A percentile compares a stretch with the other conserved stretches of the same genome.
These are phyloP conservation scores for Malassezia arunalokei DNA, from an alignment of 1,284 basidiomycete genomes.

Conservation along the genomic window DNA sequence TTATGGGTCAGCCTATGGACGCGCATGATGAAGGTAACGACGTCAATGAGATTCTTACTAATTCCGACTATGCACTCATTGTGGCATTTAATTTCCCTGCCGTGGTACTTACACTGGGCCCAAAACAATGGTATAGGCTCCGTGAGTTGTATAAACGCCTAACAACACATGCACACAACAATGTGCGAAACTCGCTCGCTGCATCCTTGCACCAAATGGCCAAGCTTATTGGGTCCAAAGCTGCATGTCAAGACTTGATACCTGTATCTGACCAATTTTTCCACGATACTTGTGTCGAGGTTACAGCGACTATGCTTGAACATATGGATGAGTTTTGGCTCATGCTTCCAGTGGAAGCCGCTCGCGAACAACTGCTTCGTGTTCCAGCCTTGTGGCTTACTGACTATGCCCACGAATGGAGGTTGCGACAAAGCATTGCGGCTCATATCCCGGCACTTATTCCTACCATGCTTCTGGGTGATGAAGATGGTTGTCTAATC, in stretches of 20 bases:
- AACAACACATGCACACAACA: constrained; percentile 50
- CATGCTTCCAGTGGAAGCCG: constrained; percentile 52
- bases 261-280: constrained; percentile 51
- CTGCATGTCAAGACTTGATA: constrained; percentile 61
- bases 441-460: constrained; percentile 54
- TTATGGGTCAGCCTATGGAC: constrained; percentile 53
- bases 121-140: constrained; percentile 63
- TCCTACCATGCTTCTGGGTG: constrained; percentile 40
- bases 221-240: constrained; percentile 63
- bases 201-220: constrained; percentile 82
- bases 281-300: constrained; percentile 55
- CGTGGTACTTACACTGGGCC: constrained; percentile 70
- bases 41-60: constrained; percentile 22
- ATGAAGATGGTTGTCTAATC: constrained; percentile 42
- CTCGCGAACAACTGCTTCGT: constrained; percentile 53
- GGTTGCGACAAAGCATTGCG: constrained; percentile 63
- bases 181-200: constrained; percentile 65
- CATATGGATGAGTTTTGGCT: constrained; percentile 49
- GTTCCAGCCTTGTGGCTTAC: constrained; percentile 58
- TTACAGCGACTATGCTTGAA: constrained; percentile 54
- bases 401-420: constrained; percentile 61
- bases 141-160: constrained; percentile 60
- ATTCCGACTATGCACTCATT: constrained; percentile 66
- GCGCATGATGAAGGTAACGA: background rate
- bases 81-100: constrained; percentile 92